Evolutionary conservation across 2,329 filamentous ascomycete species (phyloP).

Genomic region (Aspergillus sojae): DNA sequence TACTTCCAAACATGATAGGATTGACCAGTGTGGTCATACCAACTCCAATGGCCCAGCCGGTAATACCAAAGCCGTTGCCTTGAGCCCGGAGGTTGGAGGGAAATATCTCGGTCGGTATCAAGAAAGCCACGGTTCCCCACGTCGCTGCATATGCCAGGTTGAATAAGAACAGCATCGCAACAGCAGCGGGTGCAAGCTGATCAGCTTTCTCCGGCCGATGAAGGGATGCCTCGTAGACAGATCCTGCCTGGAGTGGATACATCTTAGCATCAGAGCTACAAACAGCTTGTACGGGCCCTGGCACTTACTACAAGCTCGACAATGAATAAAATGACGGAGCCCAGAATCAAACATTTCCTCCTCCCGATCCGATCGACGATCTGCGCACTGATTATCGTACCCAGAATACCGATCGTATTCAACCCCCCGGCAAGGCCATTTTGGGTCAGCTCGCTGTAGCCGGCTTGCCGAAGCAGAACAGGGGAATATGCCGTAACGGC

Average conservation of each 20-base stretch:
- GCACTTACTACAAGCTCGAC: constrained; percentile 38
- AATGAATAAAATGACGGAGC: constrained; percentile 41
- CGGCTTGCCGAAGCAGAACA: constrained; percentile 31
- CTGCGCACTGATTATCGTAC: constrained; percentile 55
- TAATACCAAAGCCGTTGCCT: constrained; percentile 62
- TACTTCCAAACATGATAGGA: constrained; percentile 52
- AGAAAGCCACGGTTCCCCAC: constrained; percentile 56
- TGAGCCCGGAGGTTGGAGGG: constrained; percentile 61
- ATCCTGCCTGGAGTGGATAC: constrained; percentile 33
- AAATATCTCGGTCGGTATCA: constrained; percentile 60
- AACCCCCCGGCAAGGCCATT: constrained; percentile 55
- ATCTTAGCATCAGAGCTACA: neutral
- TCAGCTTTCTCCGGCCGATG: constrained; percentile 38
- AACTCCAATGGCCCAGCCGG: constrained; percentile 61
- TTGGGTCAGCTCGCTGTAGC: constrained; percentile 41
- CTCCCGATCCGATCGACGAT: constrained; percentile 56
- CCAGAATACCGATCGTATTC: constrained; percentile 56
- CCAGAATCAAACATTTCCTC: constrained; percentile 44
- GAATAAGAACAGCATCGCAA: constrained; percentile 52
- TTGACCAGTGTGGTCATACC: constrained; percentile 58
- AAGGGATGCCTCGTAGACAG: constrained; percentile 46
- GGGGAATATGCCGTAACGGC: constrained; percentile 43
- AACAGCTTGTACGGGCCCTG: constrained; percentile 27
- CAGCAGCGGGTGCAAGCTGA: constrained; percentile 48
- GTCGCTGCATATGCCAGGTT: constrained; percentile 50